phyloP scores from a whole-genome alignment of 1,284 basidiomycete genomes.

The Xerocomus nothofagi region DNA sequence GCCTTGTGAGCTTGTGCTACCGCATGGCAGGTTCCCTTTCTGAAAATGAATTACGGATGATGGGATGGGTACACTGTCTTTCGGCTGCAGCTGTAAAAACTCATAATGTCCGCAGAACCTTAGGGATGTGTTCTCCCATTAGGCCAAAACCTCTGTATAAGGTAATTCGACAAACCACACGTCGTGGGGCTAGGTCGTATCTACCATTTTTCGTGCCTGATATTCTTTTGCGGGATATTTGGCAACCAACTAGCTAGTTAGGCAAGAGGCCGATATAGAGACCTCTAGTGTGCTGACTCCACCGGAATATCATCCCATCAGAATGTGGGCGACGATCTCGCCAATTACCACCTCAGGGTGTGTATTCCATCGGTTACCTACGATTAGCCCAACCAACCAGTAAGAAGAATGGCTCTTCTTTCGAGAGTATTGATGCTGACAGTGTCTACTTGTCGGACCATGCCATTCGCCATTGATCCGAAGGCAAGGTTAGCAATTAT shows the following conservation, averaged over 20 bases:
- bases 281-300: background rate
- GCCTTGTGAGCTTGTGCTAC: background rate
- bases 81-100: background rate
- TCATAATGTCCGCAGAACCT: slow-evolving; percentile 8
- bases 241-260: background rate
- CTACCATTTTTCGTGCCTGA: background rate
- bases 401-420: background rate
- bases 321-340: slow-evolving; percentile 1
- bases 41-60: background rate
- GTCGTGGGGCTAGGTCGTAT: background rate
- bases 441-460: background rate
- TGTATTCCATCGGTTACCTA: background rate
- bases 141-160: background rate
- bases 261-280: background rate
- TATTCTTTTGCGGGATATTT: too few relatives aligned
- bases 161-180: background rate
- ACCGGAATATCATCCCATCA: background rate
- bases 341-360: slow-evolving; percentile 1
- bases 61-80: slow-evolving; percentile 5
- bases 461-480: slow-evolving; percentile 4
- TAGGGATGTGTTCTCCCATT: background rate
- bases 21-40: slow-evolving; percentile 3
- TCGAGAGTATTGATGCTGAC: background rate
- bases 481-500: background rate
- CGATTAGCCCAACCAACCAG: background rate